Conservation (phyloP, 495 filamentous ascomycete genomes). For the Glonium stellatum region DNA sequence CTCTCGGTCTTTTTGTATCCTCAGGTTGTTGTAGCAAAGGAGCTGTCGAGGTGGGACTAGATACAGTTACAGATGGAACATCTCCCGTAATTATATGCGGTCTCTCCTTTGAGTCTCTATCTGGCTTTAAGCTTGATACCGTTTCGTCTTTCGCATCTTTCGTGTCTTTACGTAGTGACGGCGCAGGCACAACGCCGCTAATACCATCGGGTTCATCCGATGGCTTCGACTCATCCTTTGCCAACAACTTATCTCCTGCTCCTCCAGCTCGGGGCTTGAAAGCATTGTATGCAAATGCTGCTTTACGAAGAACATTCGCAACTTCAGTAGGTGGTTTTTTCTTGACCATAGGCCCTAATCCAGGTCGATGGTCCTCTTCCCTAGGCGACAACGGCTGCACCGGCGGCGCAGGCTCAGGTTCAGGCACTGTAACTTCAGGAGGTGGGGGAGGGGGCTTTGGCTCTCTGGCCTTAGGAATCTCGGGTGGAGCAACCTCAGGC, state of each 20-base stretch:
- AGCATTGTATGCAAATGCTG: slow-evolving; percentile 69
- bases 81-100: slow-evolving; percentile 22
- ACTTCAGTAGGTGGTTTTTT: slow-evolving; percentile 62
- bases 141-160: neutral
- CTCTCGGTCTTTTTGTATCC: slow-evolving; percentile 14
- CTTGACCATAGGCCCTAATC: slow-evolving; percentile 87
- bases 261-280: slow-evolving; percentile 83
- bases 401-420: slow-evolving; percentile 5
- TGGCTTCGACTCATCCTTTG: slow-evolving; percentile 45
- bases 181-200: slow-evolving; percentile 75
- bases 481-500: neutral
- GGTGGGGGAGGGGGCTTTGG: neutral
- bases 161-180: slow-evolving; percentile 34
- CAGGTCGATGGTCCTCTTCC: slow-evolving; percentile 57
- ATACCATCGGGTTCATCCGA: slow-evolving; percentile 73
- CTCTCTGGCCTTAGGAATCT: neutral
- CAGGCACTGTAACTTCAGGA: neutral
- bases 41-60: slow-evolving; percentile 26
- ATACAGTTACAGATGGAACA: slow-evolving; percentile 32
- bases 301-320: slow-evolving; percentile 73
- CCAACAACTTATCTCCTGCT: slow-evolving; percentile 64
- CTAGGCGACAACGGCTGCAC: slow-evolving; percentile 32
- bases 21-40: slow-evolving; percentile 5
- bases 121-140: slow-evolving; percentile 4
- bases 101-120: slow-evolving; percentile 16